Conservation (phyloP, 768 basidiomycete genomes). For the Tylopilus cervinicoccineus region DNA sequence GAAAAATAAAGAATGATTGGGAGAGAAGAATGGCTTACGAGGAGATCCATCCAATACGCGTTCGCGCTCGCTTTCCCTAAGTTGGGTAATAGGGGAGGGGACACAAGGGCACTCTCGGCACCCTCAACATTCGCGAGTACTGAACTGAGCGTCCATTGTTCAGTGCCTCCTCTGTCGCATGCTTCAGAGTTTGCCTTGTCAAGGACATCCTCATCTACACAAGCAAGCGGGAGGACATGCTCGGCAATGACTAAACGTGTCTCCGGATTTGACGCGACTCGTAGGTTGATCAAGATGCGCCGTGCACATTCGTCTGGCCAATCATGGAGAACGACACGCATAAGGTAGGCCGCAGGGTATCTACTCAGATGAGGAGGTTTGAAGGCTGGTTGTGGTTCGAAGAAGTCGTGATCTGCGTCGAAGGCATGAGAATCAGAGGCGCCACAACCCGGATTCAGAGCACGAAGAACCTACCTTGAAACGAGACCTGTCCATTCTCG, state of each 20-base stretch:
- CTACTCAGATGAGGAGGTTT: slow-evolving; percentile 29
- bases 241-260: slow-evolving; percentile 71
- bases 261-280: slow-evolving; percentile 32
- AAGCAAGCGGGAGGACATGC: slow-evolving; percentile 66
- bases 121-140: slow-evolving; percentile 45
- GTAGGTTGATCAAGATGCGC: slow-evolving; percentile 43
- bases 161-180: slow-evolving; percentile 1
- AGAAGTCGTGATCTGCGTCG: slow-evolving; percentile 66
- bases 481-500: slow-evolving; percentile 46
- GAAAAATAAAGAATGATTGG: not conserved
- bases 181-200: slow-evolving; percentile 4
- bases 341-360: slow-evolving; percentile 60
- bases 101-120: slow-evolving; percentile 49
- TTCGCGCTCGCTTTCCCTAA: slow-evolving; percentile 65
- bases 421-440: not conserved
- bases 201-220: slow-evolving; percentile 42
- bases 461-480: slow-evolving; percentile 40
- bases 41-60: slow-evolving; percentile 69
- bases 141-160: slow-evolving; percentile 27
- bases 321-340: slow-evolving; percentile 73
- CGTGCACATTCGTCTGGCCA: slow-evolving; percentile 63
- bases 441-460: not conserved
- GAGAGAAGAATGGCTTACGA: slow-evolving; percentile 36
- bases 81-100: slow-evolving; percentile 66
- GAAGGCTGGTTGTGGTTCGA: slow-evolving; percentile 50